Percentiles rank a stretch among this genome's conserved stretches.
phyloP scores from a whole-genome alignment of 225 moss, liverwort and hornwort genomes.

The Anthoceros angustus region DNA sequence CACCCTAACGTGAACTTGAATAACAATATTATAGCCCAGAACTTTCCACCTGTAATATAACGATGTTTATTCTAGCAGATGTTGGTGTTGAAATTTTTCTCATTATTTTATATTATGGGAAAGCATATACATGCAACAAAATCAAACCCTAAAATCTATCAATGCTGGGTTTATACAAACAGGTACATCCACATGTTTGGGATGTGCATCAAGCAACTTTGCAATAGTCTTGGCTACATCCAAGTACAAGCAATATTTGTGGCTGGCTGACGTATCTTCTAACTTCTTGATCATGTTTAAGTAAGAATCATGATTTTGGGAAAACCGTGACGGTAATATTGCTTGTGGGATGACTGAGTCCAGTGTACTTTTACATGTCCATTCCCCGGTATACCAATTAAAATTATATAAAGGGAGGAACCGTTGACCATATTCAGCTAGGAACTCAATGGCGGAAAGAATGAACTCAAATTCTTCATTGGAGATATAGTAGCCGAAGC shows the following conservation, averaged over 20 bases:
- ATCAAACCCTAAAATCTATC: background rate
- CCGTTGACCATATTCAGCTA: background rate
- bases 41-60: too few relatives aligned
- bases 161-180: background rate
- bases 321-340: background rate
- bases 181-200: background rate
- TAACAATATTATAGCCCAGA: too few relatives aligned
- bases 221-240: background rate
- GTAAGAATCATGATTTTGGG: background rate
- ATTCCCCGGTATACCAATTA: background rate
- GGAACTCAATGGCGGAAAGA: background rate
- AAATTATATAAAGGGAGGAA: background rate
- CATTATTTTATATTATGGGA: background rate
- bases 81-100: too few relatives aligned
- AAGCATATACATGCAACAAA: background rate
- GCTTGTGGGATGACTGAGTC: background rate
- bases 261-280: background rate
- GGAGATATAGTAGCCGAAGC: conserved; percentile 2
- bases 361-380: background rate
- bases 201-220: background rate
- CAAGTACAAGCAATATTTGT: background rate
- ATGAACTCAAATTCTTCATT: conserved; percentile 2
- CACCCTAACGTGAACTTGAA: too few relatives aligned
- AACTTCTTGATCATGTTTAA: background rate
- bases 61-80: too few relatives aligned